Base-by-base conservation (phyloP, 1,284 basidiomycete genomes). In the Hemileia vastatrix region DNA sequence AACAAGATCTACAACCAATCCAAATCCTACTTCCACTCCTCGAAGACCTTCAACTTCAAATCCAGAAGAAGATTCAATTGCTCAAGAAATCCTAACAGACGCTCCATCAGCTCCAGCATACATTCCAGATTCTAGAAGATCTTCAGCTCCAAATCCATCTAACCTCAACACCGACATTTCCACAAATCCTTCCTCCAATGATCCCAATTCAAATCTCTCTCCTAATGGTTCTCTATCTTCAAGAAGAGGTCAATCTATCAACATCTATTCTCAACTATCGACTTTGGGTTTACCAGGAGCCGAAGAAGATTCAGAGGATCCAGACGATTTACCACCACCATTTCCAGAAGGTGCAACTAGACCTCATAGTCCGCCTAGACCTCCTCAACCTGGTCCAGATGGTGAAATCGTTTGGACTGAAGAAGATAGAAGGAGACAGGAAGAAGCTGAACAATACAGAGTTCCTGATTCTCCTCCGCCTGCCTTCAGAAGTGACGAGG, bases 401-500 rank as follows among this genome's bases (percentile, higher is more conserved):
- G 36, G 36, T 2, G 36, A 40, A 15, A 40, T 40, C 36, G 15
- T 15, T 15, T 55, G 53, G 53, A 55, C 53, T 2, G 55, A 45
- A 15, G 55, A 57, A 48, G 19, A 57, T 27, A 24, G 55, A 6
- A 44, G 24, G 8, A 11, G 23, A 36, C 31, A 55, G 21, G 53
- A 55, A 24, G 55, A 57, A 49, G 43, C 43, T 27, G 55, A 57
- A 36, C 33, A 47, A 4, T 13, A n/a, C 15, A 63, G 65, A 0
- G 62, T 68, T 1, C 70, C 70, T 1, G 55, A 58, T 40, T 70
- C 69, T 43, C 70, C 70, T 3, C 70, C 70, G 49, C 70, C 70
- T 11, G 55, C 70, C 4, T 72, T 72, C 51, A 49, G 64, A 19
- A 71, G 66, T 43, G 70, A 71, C 23, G 51, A 54, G 15, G 19